phyloP scores from a whole-genome alignment of 768 basidiomycete genomes.

The Lactarius akahatsu region DNA sequence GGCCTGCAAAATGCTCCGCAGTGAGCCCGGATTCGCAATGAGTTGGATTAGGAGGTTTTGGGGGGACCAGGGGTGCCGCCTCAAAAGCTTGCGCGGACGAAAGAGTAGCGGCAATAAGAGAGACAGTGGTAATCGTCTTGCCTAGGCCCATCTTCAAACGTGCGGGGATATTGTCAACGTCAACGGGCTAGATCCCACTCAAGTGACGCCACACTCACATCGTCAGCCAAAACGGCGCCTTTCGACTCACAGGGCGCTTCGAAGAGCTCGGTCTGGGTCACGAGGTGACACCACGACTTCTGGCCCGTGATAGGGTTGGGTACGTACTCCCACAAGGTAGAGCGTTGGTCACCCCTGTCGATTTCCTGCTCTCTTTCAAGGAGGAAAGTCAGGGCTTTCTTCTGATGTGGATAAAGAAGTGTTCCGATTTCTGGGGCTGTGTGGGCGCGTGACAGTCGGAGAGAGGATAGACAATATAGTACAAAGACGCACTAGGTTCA shows the following conservation, averaged over 20 bases:
- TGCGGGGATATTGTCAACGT: neutral
- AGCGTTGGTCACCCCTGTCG: constrained; percentile 57
- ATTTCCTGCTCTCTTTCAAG: constrained; percentile 82
- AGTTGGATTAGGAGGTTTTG: constrained; percentile 38
- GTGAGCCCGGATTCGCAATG: constrained; percentile 37
- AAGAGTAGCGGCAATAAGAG: constrained; percentile 87
- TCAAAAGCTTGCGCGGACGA: constrained; percentile 63
- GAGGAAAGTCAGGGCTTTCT: constrained; percentile 94
- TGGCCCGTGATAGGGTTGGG: constrained; percentile 47
- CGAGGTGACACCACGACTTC: constrained; percentile 74
- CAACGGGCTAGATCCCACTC: constrained; percentile 6
- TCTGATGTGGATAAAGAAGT: constrained; percentile 93
- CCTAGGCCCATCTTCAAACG: constrained; percentile 87
- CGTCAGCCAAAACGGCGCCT: constrained; percentile 93
- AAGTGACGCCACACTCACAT: constrained; percentile 55
- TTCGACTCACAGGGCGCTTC: constrained; percentile 70
- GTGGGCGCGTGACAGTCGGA: constrained; percentile 29
- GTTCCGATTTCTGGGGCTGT: constrained; percentile 76
- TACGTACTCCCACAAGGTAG: constrained; percentile 70
- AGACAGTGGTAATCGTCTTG: constrained; percentile 94
- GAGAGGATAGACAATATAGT: constrained; percentile 25
- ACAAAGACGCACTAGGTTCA: constrained; percentile 67
- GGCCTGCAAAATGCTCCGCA: constrained; percentile 66
- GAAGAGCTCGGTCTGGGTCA: constrained; percentile 76
- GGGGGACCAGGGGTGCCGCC: constrained; percentile 48